Conservation (phyloP, 371 early-diverging fungal species). For the Mortierella sp. region DNA sequence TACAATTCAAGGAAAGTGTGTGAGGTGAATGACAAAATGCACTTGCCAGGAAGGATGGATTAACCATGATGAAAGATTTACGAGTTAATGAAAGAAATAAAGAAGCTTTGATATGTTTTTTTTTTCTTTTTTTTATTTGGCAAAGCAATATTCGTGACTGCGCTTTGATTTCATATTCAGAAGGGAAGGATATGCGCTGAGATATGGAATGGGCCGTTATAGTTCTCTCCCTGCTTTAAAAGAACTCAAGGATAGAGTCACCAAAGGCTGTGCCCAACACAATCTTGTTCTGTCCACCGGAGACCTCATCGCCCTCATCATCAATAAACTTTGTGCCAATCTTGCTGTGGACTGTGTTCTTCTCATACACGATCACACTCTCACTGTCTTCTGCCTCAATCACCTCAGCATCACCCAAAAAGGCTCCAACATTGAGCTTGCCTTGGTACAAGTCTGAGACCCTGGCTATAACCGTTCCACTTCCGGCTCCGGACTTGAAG, state of each 20-base stretch:
- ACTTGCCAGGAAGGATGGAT: slow-evolving; percentile 36
- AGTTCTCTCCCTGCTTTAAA: not conserved
- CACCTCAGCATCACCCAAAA: slow-evolving; percentile 19
- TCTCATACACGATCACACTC: slow-evolving; percentile 30
- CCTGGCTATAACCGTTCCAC: slow-evolving; percentile 11
- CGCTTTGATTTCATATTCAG: not conserved
- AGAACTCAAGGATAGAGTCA: slow-evolving; percentile 22
- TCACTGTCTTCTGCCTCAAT: slow-evolving; percentile 11
- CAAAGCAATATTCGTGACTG: not conserved
- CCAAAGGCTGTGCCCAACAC: slow-evolving; percentile 9
- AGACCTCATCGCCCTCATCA: slow-evolving; percentile 4
- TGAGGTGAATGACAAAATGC: not conserved
- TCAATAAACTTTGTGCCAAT: slow-evolving; percentile 25
- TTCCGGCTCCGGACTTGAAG: slow-evolving; percentile 6
- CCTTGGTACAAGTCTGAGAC: slow-evolving; percentile 43
- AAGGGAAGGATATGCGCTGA: too few species aligned
- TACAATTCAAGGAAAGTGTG: too few species aligned
- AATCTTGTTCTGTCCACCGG: slow-evolving; percentile 3
- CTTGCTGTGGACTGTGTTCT: slow-evolving; percentile 17
- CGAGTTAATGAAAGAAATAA: not conserved
- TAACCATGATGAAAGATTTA: slow-evolving; percentile 17
- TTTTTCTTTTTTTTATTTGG: too few species aligned
- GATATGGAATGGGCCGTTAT: too few species aligned
- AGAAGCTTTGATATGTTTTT: too few species aligned
- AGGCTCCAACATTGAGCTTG: slow-evolving; percentile 10